Base-by-base conservation (phyloP, 352 stramenopile genomes). In the Plasmopara halstedii region DNA sequence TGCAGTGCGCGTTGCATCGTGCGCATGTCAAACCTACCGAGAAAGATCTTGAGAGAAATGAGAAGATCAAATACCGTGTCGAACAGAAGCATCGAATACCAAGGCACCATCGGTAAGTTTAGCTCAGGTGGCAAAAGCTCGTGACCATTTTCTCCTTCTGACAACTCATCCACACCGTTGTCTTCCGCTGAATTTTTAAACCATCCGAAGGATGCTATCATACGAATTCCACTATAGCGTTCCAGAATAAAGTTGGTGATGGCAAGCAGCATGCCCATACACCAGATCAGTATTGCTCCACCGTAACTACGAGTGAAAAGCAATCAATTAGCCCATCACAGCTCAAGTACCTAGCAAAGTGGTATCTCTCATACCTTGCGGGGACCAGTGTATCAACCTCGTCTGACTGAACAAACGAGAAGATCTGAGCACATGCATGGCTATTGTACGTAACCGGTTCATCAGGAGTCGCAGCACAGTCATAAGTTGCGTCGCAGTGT, bases 51-150 rank as follows among this genome's bases (percentile, higher is more conserved):
- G 20, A 96, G 70, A 40, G 85, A 95, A 17, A 97, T 85, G 40
- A 97, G 70, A n/a, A 96, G 55, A 46, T 95, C 68, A 52, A 97
- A 95, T 0, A 80, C 84, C 19, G 88, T 95, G 58, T 94, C 73
- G 25, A 96, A 91, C 10, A 97, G 52, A 38, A 96, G 84, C 57
- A 95, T 85, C n/a, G 88, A 96, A 60, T 97, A 97, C 90, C 90
- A 97, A 27, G 86, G 80, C 5, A 96, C 88, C 90, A 97, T 97
- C 11, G 82, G 59, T 14, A 95, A 38, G n/a, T 83, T 78, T 41
- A 90, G 78, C 11, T 83, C 70, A 2, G 71, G 67, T 17, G 79
- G 74, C 0, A 90, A 56, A 13, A 72, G 82, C 50, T 89, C 76
- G 26, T 81, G 67, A 4, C 64, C 47, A 20, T 69, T 60, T 20